These are phyloP conservation scores for Quercus lobata DNA, from an alignment of 331 rosid genomes.

Conservation along the genomic window DNA sequence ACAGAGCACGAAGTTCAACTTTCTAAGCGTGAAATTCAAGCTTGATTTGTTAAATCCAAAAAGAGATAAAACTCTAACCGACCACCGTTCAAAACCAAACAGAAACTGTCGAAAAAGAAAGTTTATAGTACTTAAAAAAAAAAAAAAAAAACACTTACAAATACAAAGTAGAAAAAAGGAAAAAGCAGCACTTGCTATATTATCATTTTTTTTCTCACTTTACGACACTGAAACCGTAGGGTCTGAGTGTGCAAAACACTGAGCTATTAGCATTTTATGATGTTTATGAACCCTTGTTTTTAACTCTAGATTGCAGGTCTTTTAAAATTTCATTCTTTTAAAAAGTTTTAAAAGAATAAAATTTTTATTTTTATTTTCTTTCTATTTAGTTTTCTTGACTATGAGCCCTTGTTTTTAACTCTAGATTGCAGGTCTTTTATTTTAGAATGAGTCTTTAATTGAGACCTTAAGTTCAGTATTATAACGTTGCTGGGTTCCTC, in stretches of 20 bases:
- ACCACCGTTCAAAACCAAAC: slow-evolving; percentile 42
- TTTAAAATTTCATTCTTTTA: too few species aligned
- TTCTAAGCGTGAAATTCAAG: slow-evolving; percentile 42
- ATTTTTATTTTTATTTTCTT: too few species aligned
- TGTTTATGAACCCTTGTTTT: too few species aligned
- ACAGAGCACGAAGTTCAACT: slow-evolving; percentile 14
- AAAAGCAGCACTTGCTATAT: slow-evolving; percentile 15
- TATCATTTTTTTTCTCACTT: slow-evolving; percentile 26
- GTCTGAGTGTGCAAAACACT: neutral
- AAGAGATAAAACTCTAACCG: slow-evolving; percentile 12
- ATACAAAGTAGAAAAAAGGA: slow-evolving; percentile 19
- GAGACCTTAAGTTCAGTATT: too few species aligned
- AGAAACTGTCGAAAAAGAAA: neutral
- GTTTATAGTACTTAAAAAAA: neutral
- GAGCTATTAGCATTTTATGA: neutral
- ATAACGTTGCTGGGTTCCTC: too few species aligned
- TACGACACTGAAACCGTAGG: slow-evolving; percentile 26
- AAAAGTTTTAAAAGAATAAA: too few species aligned
- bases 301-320: too few species aligned
- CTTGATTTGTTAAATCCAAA: slow-evolving; percentile 15
- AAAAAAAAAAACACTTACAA: too few species aligned
- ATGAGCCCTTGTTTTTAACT: too few species aligned
- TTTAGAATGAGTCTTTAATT: too few species aligned
- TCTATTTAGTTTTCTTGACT: too few species aligned
- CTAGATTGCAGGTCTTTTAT: too few species aligned